phyloP scores from a whole-genome alignment of 768 basidiomycete genomes.

The Serendipita sp. region DNA sequence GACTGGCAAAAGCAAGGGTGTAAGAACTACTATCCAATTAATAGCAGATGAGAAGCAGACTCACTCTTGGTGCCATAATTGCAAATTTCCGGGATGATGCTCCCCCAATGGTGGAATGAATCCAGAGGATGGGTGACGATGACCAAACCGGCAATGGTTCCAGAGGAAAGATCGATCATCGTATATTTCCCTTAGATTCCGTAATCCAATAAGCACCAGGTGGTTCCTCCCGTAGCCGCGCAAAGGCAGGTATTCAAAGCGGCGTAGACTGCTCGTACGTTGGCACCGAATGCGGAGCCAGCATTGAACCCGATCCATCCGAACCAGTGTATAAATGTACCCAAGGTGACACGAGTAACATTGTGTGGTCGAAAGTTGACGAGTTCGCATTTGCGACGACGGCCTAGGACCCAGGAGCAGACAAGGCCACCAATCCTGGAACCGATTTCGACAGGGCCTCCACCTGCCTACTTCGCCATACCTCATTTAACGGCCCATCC shows the following conservation, averaged over 20 bases:
- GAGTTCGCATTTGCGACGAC: constrained; percentile 53
- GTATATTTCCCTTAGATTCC: constrained; percentile 19
- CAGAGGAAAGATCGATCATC: constrained; percentile 86
- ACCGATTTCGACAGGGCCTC: constrained; percentile 77
- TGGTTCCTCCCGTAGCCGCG: constrained; percentile 56
- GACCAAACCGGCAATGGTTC: constrained; percentile 77
- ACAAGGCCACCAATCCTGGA: constrained; percentile 76
- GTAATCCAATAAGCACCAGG: constrained; percentile 39
- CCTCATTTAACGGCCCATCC: constrained; percentile 83
- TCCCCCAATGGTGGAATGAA: constrained; percentile 59
- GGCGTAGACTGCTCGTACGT: constrained; percentile 71
- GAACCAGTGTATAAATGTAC: constrained; percentile 77
- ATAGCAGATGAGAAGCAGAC: constrained; percentile 15
- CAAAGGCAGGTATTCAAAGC: constrained; percentile 84
- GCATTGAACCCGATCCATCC: constrained; percentile 81
- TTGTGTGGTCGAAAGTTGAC: constrained; percentile 79
- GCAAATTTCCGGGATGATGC: constrained; percentile 60
- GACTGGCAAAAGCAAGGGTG: constrained; percentile 25
- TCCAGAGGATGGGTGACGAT: constrained; percentile 83
- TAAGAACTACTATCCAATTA: constrained; percentile 7
- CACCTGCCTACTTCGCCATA: constrained; percentile 80
- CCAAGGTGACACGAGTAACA: constrained; percentile 65
- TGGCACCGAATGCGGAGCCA: constrained; percentile 75
- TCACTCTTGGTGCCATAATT: constrained; percentile 75
- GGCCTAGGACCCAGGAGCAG: constrained; percentile 75